Base-by-base conservation (phyloP, 768 basidiomycete species). In the Russula griseocarnosa region DNA sequence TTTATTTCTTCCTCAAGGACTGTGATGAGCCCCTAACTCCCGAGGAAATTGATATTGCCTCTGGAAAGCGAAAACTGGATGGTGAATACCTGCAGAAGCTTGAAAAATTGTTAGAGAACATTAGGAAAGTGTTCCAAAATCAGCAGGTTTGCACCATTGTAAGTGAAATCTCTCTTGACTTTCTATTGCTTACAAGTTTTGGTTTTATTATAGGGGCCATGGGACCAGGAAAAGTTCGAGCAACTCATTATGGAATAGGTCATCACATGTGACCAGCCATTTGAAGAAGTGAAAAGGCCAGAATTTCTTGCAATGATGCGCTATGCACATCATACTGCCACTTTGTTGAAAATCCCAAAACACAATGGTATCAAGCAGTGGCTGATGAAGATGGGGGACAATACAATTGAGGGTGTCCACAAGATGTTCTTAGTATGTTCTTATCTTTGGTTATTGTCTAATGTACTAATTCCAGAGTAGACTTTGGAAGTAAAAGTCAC, bases 271-370 rank as follows among this genome's bases (percentile, higher is more conserved):
- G 34, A 54, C 34, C 52, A 34, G 13, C 52, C 34, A 1, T 54
- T 54, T 24, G 52, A 54, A 3, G 5, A 54, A 20, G 52, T 54
- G 2, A 13, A 70, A 60, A 57, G 56, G 65, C 30, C 51, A 2
- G 20, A 52, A n/a, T 52, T 52, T 4, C 5, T 32, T 3, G 20
- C 3, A 0, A 18, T 52, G 51, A 52, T 52, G 18, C n/a, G 28
- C 9, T 14, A 9, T 18, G 26, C 8, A 18, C 54, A 26, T 40
- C 24, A 24, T 11, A 34, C 8, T n/a, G 51, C 30, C 10, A n/a
- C 9, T n/a, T 1, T 13, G 6, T 36, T 54, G 34, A 36, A 38
- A 22, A 54, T 54, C 24, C 53, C n/a, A 3, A 38, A 38, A 36
- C 9, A 22, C 11, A 14, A 47, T 24, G n/a, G n/a, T 3, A 14